Base-by-base conservation (phyloP, 2,329 filamentous ascomycete species). In the Chrysoporthe cubensis region DNA sequence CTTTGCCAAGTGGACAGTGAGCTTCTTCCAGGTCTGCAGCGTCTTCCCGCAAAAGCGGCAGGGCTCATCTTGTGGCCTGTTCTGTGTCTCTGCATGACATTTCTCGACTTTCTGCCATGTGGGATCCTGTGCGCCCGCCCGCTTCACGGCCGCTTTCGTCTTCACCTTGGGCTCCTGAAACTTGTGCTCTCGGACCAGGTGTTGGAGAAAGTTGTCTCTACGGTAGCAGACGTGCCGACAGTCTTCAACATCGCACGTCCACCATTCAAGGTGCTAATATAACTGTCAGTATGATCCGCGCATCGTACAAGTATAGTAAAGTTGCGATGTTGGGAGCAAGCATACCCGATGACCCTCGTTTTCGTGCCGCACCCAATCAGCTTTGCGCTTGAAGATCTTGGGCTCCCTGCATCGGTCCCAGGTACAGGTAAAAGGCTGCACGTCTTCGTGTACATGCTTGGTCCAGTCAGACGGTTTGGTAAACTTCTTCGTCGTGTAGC, bases 401-500 rank as follows among this genome's bases (percentile, higher is more conserved):
- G 92, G 89, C 60, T 97, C 93, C 9, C 87, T 86, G 76, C 94
- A 97, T 62, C 88, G 85, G 2, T 91, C 88, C 81, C 95, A 97
- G 0, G 94, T 97, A 79, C 94, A 97, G 3, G 93, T 96, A 73
- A 97, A 97, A 0, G 94, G 94, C 76, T 96, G 92, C 0, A 97
- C 88, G 76, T 97, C 94, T 78, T 97, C 94, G 73, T 97, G 93
- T 0, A 97, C 92, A 75, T 97, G 94, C 77, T 97, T 97, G 1
- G 94, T 97, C 94, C 94, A 97, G 78, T 97, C 94, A 0, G 94
- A 97, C 18, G 94, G 94, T 78, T 97, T 97, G 73, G 90, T 88
- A 73, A 96, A 94, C 74, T 89, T 93, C 82, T 96, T 97, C 64
- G 89, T 86, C 72, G 90, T 88, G 81, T 93, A 97, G 80, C 94